phyloP scores from a whole-genome alignment of 768 basidiomycete genomes.

The Lentinula raphanica region DNA sequence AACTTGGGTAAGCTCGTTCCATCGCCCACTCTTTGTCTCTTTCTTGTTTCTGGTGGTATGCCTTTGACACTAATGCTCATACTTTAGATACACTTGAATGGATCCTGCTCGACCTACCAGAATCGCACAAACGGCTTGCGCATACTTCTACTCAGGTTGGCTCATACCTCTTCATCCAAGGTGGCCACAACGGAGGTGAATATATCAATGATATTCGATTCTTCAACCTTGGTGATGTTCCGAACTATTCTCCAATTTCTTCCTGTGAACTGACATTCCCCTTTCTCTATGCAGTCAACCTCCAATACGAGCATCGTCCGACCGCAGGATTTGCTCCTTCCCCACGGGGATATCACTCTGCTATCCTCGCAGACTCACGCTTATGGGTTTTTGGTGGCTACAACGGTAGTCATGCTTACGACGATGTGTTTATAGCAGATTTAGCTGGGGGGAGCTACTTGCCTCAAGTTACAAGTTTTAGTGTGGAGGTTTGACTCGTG shows the following conservation, averaged over 20 bases:
- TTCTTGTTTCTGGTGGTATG: too few relatives aligned
- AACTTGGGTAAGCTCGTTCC: conserved; percentile 63
- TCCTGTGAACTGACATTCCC: not conserved
- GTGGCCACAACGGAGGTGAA: conserved; percentile 78
- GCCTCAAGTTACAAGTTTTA: conserved; percentile 81
- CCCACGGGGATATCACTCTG: conserved; percentile 79
- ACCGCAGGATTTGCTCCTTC: conserved; percentile 65
- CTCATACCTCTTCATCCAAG: conserved; percentile 84
- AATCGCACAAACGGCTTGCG: conserved; percentile 58
- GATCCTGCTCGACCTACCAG: conserved; percentile 38
- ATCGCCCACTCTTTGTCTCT: not conserved
- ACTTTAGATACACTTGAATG: conserved; percentile 37
- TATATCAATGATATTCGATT: conserved; percentile 74
- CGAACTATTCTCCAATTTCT: not conserved
- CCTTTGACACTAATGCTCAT: too few relatives aligned
- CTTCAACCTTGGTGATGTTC: conserved; percentile 75
- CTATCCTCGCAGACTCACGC: conserved; percentile 77
- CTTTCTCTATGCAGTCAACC: conserved; percentile 50
- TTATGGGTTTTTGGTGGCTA: conserved; percentile 86
- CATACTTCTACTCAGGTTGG: conserved; percentile 90
- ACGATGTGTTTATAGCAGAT: conserved; percentile 83
- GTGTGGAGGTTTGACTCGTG: conserved; percentile 34
- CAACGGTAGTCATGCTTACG: conserved; percentile 77
- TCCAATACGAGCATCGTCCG: conserved; percentile 75
- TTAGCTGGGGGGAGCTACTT: conserved; percentile 84